Evolutionary conservation across 2,329 filamentous ascomycete genomes (phyloP), one percentile per base, ranked within the genome.

Genomic region (Verticillium albo-atrum): DNA sequence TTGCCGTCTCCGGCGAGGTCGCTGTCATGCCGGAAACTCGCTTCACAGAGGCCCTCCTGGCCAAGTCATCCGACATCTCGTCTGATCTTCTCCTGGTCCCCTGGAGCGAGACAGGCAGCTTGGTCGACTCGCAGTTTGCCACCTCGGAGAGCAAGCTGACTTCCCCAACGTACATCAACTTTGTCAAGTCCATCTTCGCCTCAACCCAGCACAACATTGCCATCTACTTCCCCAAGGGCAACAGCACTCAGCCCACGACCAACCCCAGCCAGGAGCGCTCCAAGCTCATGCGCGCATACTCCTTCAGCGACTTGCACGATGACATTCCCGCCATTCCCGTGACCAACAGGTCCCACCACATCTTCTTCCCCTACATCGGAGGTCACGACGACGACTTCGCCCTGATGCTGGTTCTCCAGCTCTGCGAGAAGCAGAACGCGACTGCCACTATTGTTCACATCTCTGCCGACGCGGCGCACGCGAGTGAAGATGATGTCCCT

Each of bases 331-430:
- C 82, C 23, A 77, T 82, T 1, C 85, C 89, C 0, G 80, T 87
- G 5, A 78, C 80, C 6, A 85, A 91, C 67, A 88, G 87, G 62
- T 87, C 85, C 35, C 92, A 96, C 70, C 92, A 94, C 70, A 82
- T 98, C 64, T 93, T 96, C 71, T 80, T 96, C 58, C 89, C 93
- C 0, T 98, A 92, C 74, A 88, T 97, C 61, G 93, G 94, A 20
- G 91, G 91, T 9, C 77, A 80, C 1, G 95, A 99, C 68, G 94
- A 97, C 68, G 84, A 86, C 7, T 85, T 89, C 4, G 93, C 92
- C 0, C 80, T 98, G 1, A 82, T 88, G 1, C 84, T 98, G 26
- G 89, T 94, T 3, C 80, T 98, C 3, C 94, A 97, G 68, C 82
- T 99, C 1, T 91, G 89, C 1, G 87, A 89, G 70, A 95, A 92